Evolutionary conservation across 1,139 yeast genomes (phyloP).

Genomic region (Debaryomyces fabryi): DNA sequence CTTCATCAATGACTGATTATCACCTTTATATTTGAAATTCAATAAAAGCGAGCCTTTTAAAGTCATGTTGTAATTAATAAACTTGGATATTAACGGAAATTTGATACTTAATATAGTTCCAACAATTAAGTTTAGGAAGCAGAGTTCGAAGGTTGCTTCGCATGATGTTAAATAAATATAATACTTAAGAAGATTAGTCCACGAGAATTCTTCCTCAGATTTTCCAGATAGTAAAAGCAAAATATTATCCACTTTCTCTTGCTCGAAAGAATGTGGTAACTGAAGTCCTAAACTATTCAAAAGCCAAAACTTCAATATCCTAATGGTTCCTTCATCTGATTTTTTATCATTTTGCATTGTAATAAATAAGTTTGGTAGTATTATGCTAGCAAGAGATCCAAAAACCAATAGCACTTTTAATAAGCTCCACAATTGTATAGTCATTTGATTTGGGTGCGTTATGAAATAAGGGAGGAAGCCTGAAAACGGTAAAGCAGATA

Average conservation of each 20-base stretch:
- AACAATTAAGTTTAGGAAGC: conserved; percentile 35
- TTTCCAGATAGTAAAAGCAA: conserved; percentile 28
- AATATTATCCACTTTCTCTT: conserved; percentile 22
- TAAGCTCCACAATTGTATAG: conserved; percentile 31
- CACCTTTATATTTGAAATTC: conserved; percentile 37
- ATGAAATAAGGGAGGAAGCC: conserved; percentile 29
- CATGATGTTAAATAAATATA: conserved; percentile 34
- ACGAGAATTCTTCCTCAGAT: conserved; percentile 12
- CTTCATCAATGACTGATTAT: conserved; percentile 23
- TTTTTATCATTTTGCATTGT: conserved; percentile 6
- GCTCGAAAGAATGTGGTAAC: conserved; percentile 28
- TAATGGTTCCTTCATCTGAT: not conserved
- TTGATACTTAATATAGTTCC: conserved; percentile 30
- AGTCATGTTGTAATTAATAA: conserved; percentile 30
- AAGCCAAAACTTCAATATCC: conserved; percentile 24
- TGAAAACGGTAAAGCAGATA: conserved; percentile 39
- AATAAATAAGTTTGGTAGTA: conserved; percentile 25
- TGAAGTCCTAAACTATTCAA: conserved; percentile 34
- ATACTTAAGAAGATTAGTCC: conserved; percentile 25
- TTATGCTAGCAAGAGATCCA: conserved; percentile 28
- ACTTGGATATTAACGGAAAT: conserved; percentile 22
- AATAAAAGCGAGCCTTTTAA: conserved; percentile 31
- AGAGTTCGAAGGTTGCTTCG: conserved; percentile 41
- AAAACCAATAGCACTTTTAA: conserved; percentile 30
- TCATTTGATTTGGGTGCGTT: conserved; percentile 27